phyloP scores from a whole-genome alignment of 495 filamentous ascomycete species.

The Hypoxylon trugodes region DNA sequence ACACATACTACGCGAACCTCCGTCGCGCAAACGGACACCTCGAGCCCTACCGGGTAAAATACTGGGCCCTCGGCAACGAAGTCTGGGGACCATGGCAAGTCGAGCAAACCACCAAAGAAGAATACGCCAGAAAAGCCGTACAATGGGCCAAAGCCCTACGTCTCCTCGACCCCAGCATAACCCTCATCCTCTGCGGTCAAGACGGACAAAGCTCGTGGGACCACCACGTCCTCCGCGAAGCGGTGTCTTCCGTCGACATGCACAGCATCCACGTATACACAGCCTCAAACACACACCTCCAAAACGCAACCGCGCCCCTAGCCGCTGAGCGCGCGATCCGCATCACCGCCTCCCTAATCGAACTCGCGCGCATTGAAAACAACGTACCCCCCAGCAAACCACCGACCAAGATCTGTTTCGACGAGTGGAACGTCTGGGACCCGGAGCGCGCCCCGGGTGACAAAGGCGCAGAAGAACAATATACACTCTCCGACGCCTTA shows the following conservation, averaged over 20 bases:
- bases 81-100: slow-evolving; percentile 84
- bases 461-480: slow-evolving; percentile 71
- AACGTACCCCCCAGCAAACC: slow-evolving; percentile 63
- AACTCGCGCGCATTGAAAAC: slow-evolving; percentile 77
- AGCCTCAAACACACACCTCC: slow-evolving; percentile 55
- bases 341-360: slow-evolving; percentile 71
- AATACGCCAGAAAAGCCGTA: slow-evolving; percentile 76
- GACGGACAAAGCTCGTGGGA: slow-evolving; percentile 75
- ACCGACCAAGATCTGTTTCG: slow-evolving; percentile 77
- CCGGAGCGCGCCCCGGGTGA: slow-evolving; percentile 74
- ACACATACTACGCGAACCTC: slow-evolving; percentile 83
- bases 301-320: slow-evolving; percentile 72
- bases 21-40: slow-evolving; percentile 74
- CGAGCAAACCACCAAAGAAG: slow-evolving; percentile 75
- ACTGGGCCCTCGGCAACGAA: slow-evolving; percentile 75
- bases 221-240: slow-evolving; percentile 71
- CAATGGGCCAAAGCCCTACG: slow-evolving; percentile 87
- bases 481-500: slow-evolving; percentile 79
- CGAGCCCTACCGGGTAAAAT: slow-evolving; percentile 74
- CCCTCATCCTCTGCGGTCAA: slow-evolving; percentile 76
- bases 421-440: slow-evolving; percentile 88
- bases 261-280: slow-evolving; percentile 75
- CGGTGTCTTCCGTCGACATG: slow-evolving; percentile 79
- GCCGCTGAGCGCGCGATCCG: slow-evolving; percentile 78
- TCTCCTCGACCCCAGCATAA: slow-evolving; percentile 72